Percentiles rank a stretch among this genome's conserved stretches.
These are phyloP conservation scores for Raddia guianensis DNA, from an alignment of 176 grass and related monocot species.

Conservation along the genomic window DNA sequence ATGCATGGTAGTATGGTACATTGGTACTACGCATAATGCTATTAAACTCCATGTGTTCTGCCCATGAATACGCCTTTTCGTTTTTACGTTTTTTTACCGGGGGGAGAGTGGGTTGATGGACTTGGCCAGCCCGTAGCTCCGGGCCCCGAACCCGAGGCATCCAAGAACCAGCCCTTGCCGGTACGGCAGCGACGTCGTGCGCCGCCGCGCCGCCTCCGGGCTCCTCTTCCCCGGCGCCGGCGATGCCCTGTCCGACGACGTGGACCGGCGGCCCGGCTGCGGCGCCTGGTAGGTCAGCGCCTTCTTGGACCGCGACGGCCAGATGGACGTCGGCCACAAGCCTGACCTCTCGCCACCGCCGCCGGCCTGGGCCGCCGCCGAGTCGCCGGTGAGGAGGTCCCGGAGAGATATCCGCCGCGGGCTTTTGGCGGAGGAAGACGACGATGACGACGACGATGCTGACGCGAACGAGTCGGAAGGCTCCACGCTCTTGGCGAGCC, in stretches of 20 bases:
- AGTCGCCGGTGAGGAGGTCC: slow-evolving; percentile 46
- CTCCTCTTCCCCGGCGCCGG: background rate
- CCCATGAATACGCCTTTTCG: background rate
- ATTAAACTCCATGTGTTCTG: background rate
- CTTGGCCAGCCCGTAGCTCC: slow-evolving; percentile 62
- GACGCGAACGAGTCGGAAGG: slow-evolving; percentile 17
- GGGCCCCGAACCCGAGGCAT: slow-evolving; percentile 60
- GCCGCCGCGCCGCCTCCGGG: slow-evolving; percentile 33
- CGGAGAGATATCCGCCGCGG: slow-evolving; percentile 43
- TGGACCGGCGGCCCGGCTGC: slow-evolving; percentile 38
- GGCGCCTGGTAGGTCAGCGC: slow-evolving; percentile 22
- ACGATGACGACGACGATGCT: background rate
- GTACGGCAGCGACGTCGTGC: slow-evolving; percentile 68
- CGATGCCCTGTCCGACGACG: slow-evolving; percentile 32
- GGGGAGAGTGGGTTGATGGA: slow-evolving; percentile 47
- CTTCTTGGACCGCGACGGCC: slow-evolving; percentile 45
- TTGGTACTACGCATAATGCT: background rate
- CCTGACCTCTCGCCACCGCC: slow-evolving; percentile 28
- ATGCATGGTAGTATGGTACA: background rate
- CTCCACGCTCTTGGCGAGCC: background rate
- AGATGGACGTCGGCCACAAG: slow-evolving; percentile 50
- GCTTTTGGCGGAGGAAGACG: slow-evolving; percentile 21
- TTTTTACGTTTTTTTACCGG: slow-evolving; percentile 13
- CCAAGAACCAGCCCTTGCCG: slow-evolving; percentile 63
- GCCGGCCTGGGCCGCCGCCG: background rate